Conservation (phyloP, 768 basidiomycete genomes). For the Xerocomus potaroensis region DNA sequence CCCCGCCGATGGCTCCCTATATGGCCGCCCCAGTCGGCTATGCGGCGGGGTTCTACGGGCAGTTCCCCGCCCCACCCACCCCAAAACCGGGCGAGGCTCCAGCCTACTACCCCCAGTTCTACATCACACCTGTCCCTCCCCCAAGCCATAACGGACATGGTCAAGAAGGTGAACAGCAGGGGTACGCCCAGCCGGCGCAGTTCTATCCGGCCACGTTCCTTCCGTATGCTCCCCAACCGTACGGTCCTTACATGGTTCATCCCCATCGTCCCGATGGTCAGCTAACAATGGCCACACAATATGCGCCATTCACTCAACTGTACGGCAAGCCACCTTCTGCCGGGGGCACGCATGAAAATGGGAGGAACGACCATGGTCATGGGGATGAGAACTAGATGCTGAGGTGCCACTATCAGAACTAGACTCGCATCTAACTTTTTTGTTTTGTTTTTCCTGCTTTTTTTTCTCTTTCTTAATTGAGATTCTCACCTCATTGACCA, state of each 20-base stretch:
- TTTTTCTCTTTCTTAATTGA: slow-evolving; percentile 10
- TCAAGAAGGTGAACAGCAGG: slow-evolving; percentile 40
- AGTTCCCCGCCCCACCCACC: slow-evolving; percentile 46
- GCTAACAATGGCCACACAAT: slow-evolving; percentile 32
- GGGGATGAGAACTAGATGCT: slow-evolving; percentile 30
- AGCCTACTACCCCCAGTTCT: slow-evolving; percentile 48
- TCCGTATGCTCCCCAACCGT: slow-evolving; percentile 44
- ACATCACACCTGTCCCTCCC: slow-evolving; percentile 44
- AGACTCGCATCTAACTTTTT: slow-evolving; percentile 15
- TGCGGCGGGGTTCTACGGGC: slow-evolving; percentile 51
- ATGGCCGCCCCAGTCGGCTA: slow-evolving; percentile 48
- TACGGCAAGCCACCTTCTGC: slow-evolving; percentile 39
- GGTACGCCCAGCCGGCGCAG: slow-evolving; percentile 38
- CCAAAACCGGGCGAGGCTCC: slow-evolving; percentile 50
- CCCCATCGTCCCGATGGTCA: slow-evolving; percentile 40
- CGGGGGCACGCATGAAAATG: slow-evolving; percentile 29
- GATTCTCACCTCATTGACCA: slow-evolving; percentile 12
- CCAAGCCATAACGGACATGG: slow-evolving; percentile 36
- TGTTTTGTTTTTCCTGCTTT: background rate
- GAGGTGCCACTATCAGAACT: slow-evolving; percentile 12
- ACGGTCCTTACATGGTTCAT: slow-evolving; percentile 46
- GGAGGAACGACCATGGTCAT: slow-evolving; percentile 26
- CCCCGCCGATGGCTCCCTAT: slow-evolving; percentile 48
- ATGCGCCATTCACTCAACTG: slow-evolving; percentile 36
- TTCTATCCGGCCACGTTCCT: slow-evolving; percentile 48